Base-by-base conservation (phyloP, 768 basidiomycete genomes). In the Tephrocybe sp. region DNA sequence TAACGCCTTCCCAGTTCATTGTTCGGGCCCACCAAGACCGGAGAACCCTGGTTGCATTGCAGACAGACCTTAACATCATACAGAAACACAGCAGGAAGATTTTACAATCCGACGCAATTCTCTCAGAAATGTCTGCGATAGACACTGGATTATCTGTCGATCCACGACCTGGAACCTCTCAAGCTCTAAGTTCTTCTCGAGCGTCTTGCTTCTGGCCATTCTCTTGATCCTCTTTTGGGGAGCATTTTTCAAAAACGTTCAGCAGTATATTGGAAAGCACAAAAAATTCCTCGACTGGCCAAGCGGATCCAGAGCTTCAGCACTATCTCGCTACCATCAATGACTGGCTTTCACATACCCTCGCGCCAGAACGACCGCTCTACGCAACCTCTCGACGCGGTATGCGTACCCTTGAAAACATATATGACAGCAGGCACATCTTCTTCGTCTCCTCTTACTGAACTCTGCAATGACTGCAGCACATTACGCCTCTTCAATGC, bases 41-140 rank as follows among this genome's bases (percentile, higher is more conserved):
- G 9, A 51, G 65, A 31, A 66, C 66, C 6, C 60, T 63, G n/a
- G 39, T 49, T 3, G 70, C 73, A 0, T 51, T 74, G 24, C 55
- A 54, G 9, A 60, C 69, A 3, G 59, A 72, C 9, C 51, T 71
- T 16, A 47, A 56, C 19, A 59, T 74, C 1, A 48, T 62, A 18
- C 63, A 59, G 3, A 73, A 73, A 59, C 71, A 72, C 45, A 56
- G 65, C 1, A 44, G 59, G 21, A 68, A 56, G 57, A 27, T 68
- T 27, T 42, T 38, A 6, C 43, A 50, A 0, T 44, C 56, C 2
- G 57, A 66, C 2, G 51, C 59, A 12, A 49, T 55, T 9, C 40
- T 52, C 19, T 35, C 53, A 13, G 50, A 53, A 13, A 50, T 49
- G 30, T 51, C 54, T n/a, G 39, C 58, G 31, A 21, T 7, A 35